These are phyloP conservation scores for Colletotrichum abscissum DNA, from an alignment of 2,329 filamentous ascomycete genomes.

Conservation along the genomic window DNA sequence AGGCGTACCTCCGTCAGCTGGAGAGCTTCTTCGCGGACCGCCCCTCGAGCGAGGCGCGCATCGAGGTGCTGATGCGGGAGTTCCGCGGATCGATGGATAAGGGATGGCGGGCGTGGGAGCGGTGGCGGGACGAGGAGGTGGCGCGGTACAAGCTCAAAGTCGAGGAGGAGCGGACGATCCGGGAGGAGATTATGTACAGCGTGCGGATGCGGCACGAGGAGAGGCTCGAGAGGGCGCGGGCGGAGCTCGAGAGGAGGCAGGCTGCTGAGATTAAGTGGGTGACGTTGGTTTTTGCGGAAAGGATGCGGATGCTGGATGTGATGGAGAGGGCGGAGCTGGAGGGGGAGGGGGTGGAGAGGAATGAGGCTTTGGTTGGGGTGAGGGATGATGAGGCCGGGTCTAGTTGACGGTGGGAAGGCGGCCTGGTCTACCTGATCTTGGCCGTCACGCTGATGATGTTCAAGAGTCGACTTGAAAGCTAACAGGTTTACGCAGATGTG, in stretches of 20 bases:
- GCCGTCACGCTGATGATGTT: background rate
- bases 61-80: slow-evolving; percentile 46
- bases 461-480: background rate
- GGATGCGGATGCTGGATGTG: slow-evolving; percentile 53
- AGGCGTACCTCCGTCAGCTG: slow-evolving; percentile 54
- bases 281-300: slow-evolving; percentile 55
- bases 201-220: slow-evolving; percentile 45
- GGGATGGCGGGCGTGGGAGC: slow-evolving; percentile 52
- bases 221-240: slow-evolving; percentile 41
- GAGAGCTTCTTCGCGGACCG: slow-evolving; percentile 47
- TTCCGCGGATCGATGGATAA: slow-evolving; percentile 55
- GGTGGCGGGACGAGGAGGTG: slow-evolving; percentile 54
- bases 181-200: slow-evolving; percentile 56
- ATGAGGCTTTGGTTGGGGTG: background rate
- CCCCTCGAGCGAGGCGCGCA: slow-evolving; percentile 40
- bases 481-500: background rate
- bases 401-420: slow-evolving; percentile 4
- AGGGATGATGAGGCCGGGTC: background rate
- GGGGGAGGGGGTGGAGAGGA: slow-evolving; percentile 39
- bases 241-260: slow-evolving; percentile 47
- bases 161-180: slow-evolving; percentile 52
- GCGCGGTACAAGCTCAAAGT: slow-evolving; percentile 47
- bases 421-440: slow-evolving; percentile 1
- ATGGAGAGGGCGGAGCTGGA: slow-evolving; percentile 57
- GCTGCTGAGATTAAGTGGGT: slow-evolving; percentile 61